Conservation (phyloP, 2,329 filamentous ascomycete species). For the Ceratocystiopsis minuta region DNA sequence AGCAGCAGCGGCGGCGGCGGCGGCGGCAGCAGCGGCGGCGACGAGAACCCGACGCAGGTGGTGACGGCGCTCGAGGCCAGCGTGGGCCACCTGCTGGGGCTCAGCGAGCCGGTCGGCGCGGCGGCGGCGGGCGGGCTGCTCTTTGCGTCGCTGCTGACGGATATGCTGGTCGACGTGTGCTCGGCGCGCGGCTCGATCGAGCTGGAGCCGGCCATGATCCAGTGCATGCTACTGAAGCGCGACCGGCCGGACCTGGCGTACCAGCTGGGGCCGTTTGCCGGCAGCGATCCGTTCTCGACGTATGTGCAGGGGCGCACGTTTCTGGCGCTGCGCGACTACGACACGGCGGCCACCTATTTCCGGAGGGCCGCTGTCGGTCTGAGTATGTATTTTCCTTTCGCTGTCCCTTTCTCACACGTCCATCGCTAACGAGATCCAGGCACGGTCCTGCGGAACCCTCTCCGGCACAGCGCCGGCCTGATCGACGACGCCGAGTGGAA, state of each 20-base stretch:
- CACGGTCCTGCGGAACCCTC: constrained; percentile 25
- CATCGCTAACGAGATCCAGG: constrained; percentile 8
- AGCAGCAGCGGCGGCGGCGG: constrained; percentile 26
- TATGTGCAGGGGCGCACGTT: constrained; percentile 75
- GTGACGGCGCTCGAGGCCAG: constrained; percentile 43
- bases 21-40: constrained; percentile 15
- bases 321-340: constrained; percentile 55
- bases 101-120: constrained; percentile 28
- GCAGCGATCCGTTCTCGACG: constrained; percentile 43
- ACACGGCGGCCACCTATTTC: constrained; percentile 57
- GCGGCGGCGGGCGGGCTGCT: constrained; percentile 23
- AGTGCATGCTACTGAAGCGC: constrained; percentile 42
- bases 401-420: not conserved
- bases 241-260: constrained; percentile 41
- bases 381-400: constrained; percentile 36
- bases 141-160: constrained; percentile 43
- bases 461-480: constrained; percentile 44
- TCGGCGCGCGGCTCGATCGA: constrained; percentile 48
- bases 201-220: constrained; percentile 39
- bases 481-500: constrained; percentile 61
- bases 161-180: constrained; percentile 47
- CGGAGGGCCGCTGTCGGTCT: constrained; percentile 67
- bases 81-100: constrained; percentile 44
- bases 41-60: constrained; percentile 17
- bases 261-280: constrained; percentile 37